Evolutionary conservation across 1,284 basidiomycete species (phyloP), one percentile per base, ranked within the genome.

Genomic region (Melampsora larici-populina): DNA sequence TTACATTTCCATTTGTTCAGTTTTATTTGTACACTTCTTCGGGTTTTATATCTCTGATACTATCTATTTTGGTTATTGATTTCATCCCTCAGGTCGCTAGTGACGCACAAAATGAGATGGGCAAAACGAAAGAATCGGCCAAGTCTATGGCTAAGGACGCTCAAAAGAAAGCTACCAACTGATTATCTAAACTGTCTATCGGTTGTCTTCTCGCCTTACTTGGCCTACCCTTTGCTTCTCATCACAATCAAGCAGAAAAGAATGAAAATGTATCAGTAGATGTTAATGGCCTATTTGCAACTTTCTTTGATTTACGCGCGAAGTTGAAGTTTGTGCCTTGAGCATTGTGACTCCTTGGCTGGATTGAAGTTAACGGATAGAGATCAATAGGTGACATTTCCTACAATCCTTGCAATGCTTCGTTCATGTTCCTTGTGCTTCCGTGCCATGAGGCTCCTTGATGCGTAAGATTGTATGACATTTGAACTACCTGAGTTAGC

Each of bases 91-190:
- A 70, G 69, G 33, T 70, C 13, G 69, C 69, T 6, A 18, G 51
- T 4, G 69, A 70, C 29, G 69, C 69, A 29, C 55, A 70, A 24
- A 58, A 70, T 58, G 69, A 70, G 31, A 58, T 58, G 15, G 43
- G 43, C 33, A 70, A 70, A 31, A 70, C 69, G 8, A 70, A 70
- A 18, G 69, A 70, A 15, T 70, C 69, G 6, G 69, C 69, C 33
- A 70, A 70, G 26, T 49, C 55, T n/a, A 24, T 70, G 69, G 69
- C 69, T 5, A 17, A 70, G 60, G 69, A 70, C 51, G 69, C 69
- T 7, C 55, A 70, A 58, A 70, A 70, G 15, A 70, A 70, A 40
- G 49, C 60, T 21, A 49, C 55, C 43, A 58, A 58, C 15, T 70
- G 29, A 70, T 49, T 1, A n/a, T 31, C 33, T 40, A 40, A 15